phyloP scores from a whole-genome alignment of 2,329 filamentous ascomycete species.

The Nothopassalora personata region DNA sequence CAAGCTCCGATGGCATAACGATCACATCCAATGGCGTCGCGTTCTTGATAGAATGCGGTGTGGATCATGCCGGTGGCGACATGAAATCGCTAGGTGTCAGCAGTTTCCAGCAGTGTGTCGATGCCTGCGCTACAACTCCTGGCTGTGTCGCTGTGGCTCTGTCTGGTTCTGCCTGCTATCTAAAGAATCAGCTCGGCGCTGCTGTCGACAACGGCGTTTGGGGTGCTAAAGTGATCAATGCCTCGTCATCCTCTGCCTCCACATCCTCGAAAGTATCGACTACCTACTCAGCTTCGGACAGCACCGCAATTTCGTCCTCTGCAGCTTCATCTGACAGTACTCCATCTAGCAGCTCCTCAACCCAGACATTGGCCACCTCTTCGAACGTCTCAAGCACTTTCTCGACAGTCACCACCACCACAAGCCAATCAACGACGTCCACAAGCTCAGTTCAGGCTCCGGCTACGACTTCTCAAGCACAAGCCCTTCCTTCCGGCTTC shows the following conservation, averaged over 20 bases:
- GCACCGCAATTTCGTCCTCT: background rate
- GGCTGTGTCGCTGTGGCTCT: slow-evolving; percentile 25
- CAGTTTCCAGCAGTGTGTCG: slow-evolving; percentile 22
- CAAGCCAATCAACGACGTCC: slow-evolving; percentile 4
- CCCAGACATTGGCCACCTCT: background rate
- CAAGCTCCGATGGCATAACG: slow-evolving; percentile 17
- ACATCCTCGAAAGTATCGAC: slow-evolving; percentile 8
- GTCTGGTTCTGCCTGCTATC: slow-evolving; percentile 28
- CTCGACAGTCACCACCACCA: slow-evolving; percentile 1
- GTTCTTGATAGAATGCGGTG: slow-evolving; percentile 19
- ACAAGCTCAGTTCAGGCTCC: slow-evolving; percentile 4
- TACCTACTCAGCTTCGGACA: background rate
- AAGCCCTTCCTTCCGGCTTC: slow-evolving; percentile 17
- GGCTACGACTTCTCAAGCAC: slow-evolving; percentile 6
- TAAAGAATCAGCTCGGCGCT: slow-evolving; percentile 28
- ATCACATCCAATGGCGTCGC: slow-evolving; percentile 11
- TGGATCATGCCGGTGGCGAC: slow-evolving; percentile 29
- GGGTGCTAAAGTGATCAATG: slow-evolving; percentile 27
- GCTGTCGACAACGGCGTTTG: slow-evolving; percentile 19
- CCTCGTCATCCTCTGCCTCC: background rate
- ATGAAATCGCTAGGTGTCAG: slow-evolving; percentile 17
- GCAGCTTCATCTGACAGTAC: background rate
- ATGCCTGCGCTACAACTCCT: slow-evolving; percentile 18
- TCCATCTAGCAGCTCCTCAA: background rate
- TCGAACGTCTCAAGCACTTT: background rate